Evolutionary conservation across 176 grass and related monocot species (phyloP).

Genomic region (Triticum monococcum): DNA sequence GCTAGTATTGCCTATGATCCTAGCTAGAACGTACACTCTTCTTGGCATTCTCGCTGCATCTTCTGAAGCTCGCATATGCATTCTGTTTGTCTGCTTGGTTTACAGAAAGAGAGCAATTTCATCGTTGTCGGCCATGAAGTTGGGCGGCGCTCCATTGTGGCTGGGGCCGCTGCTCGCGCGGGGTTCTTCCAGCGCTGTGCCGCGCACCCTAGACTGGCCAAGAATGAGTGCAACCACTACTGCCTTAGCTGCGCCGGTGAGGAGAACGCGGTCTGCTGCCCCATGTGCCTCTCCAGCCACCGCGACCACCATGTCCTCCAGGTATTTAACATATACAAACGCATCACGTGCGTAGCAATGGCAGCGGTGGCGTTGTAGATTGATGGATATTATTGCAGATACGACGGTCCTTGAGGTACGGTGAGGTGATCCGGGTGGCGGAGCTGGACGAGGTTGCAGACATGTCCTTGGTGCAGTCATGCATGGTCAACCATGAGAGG

Average conservation of each 20-base stretch:
- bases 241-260: not conserved
- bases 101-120: no score
- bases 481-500: no score
- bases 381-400: no score
- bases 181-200: not conserved
- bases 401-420: no score
- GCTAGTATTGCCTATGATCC: no score
- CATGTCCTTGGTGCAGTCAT: no score
- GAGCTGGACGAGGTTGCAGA: no score
- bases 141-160: not conserved
- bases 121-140: not conserved
- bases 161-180: not conserved
- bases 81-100: no score
- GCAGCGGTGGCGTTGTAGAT: not conserved
- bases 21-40: no score
- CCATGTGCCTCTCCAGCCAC: not conserved
- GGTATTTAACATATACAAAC: not conserved
- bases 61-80: no score
- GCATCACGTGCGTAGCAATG: not conserved
- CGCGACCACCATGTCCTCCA: not conserved
- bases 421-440: no score
- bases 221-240: not conserved
- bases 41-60: no score
- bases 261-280: not conserved
- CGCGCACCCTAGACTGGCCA: not conserved